Base-by-base conservation (phyloP, 2,329 filamentous ascomycete genomes). In the Lasiodiplodia sp. region DNA sequence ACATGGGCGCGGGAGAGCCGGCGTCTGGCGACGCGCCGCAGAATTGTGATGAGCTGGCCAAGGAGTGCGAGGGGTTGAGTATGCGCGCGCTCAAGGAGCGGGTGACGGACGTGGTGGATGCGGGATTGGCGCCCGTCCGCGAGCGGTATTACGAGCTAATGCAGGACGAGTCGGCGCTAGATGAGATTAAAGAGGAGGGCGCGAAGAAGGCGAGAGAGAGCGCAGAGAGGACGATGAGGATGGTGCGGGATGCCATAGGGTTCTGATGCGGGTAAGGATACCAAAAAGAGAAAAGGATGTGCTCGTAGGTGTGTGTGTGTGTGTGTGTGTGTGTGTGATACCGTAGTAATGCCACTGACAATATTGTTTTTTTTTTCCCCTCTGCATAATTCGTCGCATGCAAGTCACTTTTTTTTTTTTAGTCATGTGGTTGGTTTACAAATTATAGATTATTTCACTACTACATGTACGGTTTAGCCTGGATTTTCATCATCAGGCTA, bases 11-110 rank as follows among this genome's bases (percentile, higher is more conserved):
- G 58, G 76, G 76, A 5, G 78, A 79, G 31, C 70, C 28, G 28
- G 31, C 31, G 31, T 2, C 31, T 34, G 73, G 1, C 75, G n/a
- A n/a, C n/a, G 58, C 18, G 4, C 58, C 83, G 12, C 73, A 74
- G 2, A 75, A 78, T 4, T 81, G 79, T 60, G 76, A 83, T 34
- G 83, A 83, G 6, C 73, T 89, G 49, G 86, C 84, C 1, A 71
- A 72, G 8, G 82, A 86, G 28, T 78, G 84, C 67, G 73, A 80
- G 34, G 74, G 76, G 10, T 68, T 84, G 28, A 85, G 78, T 51
- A 82, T 93, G 73, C 83, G 83, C 10, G 82, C 82, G 0, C 82
- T 95, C 68, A 95, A 95, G 78, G 84, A 86, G 7, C 81, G 83
- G 72, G 88, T 93, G 5, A 86, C 88, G 0, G 84, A 87, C 23